A percentile compares a stretch with the other conserved stretches of the same genome.
phyloP scores from a whole-genome alignment of 495 filamentous ascomycete species.

The Xeromyces bisporus region DNA sequence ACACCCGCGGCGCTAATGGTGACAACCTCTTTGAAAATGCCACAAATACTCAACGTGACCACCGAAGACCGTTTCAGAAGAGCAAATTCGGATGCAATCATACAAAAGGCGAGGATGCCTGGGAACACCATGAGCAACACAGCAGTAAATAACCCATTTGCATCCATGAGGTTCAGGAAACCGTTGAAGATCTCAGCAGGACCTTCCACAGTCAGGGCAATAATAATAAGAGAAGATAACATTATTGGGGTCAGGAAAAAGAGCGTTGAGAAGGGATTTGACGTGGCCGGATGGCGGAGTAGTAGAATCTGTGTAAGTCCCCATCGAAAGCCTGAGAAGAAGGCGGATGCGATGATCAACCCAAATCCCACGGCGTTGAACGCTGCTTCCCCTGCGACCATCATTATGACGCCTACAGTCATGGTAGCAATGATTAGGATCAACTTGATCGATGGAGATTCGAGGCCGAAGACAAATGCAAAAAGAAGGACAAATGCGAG shows the following conservation, averaged over 20 bases:
- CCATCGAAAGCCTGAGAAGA: slow-evolving; percentile 96
- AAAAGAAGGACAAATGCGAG: slow-evolving; percentile 91
- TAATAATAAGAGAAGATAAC: slow-evolving; percentile 65
- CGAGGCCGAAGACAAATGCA: slow-evolving; percentile 86
- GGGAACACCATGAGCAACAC: slow-evolving; percentile 66
- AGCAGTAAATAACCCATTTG: slow-evolving; percentile 45
- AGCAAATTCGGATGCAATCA: slow-evolving; percentile 94
- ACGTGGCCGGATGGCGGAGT: slow-evolving; percentile 83
- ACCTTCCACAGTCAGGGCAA: slow-evolving; percentile 80
- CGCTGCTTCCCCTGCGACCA: slow-evolving; percentile 91
- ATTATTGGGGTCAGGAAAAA: slow-evolving; percentile 95
- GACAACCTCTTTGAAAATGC: slow-evolving; percentile 98
- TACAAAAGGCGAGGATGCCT: slow-evolving; percentile 79
- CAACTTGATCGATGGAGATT: slow-evolving; percentile 69
- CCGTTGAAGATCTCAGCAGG: slow-evolving; percentile 45
- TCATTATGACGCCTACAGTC: slow-evolving; percentile 94
- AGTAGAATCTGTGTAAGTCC: slow-evolving; percentile 90
- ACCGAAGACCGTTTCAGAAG: slow-evolving; percentile 88
- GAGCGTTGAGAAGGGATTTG: slow-evolving; percentile 91
- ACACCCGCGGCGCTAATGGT: slow-evolving; percentile 82
- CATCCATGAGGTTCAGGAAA: slow-evolving; percentile 39
- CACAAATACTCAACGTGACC: slow-evolving; percentile 89
- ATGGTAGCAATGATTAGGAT: slow-evolving; percentile 79
- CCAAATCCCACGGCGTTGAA: slow-evolving; percentile 81
- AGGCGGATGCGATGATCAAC: slow-evolving; percentile 80